phyloP scores from a whole-genome alignment of 2,329 filamentous ascomycete species.

The Microascus cirrosus region DNA sequence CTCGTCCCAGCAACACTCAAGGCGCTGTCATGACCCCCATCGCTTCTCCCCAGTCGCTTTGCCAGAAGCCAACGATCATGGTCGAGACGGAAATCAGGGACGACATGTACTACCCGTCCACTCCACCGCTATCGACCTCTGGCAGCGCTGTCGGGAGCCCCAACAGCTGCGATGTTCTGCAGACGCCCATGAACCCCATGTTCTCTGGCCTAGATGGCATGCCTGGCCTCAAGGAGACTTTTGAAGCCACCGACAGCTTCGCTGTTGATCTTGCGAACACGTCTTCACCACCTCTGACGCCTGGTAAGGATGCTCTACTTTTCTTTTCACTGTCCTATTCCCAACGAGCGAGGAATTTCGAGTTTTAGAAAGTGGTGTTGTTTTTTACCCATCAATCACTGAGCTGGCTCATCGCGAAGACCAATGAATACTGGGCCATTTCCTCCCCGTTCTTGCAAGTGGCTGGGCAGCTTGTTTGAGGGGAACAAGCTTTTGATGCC shows the following conservation, averaged over 20 bases:
- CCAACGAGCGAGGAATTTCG: too few relatives aligned
- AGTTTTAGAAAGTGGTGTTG: background rate
- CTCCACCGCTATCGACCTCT: conserved; percentile 75
- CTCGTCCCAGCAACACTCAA: conserved; percentile 46
- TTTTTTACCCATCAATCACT: background rate
- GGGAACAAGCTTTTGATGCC: background rate
- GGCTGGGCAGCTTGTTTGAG: too few relatives aligned
- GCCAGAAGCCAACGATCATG: conserved; percentile 67
- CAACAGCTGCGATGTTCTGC: conserved; percentile 62
- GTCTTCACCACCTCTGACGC: conserved; percentile 77
- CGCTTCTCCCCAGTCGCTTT: conserved; percentile 62
- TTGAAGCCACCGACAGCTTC: conserved; percentile 63
- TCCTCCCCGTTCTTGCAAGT: too few relatives aligned
- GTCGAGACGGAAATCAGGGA: conserved; percentile 66
- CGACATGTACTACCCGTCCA: conserved; percentile 69
- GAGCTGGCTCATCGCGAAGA: too few relatives aligned
- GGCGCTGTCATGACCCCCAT: conserved; percentile 50
- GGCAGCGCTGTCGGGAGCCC: conserved; percentile 83
- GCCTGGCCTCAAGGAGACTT: conserved; percentile 54
- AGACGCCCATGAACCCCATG: conserved; percentile 72
- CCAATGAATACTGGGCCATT: too few relatives aligned
- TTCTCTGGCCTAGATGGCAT: conserved; percentile 62
- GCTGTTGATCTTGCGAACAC: conserved; percentile 68
- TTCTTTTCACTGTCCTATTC: background rate
- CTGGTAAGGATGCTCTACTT: conserved; percentile 45